phyloP scores from a whole-genome alignment of 2,329 filamentous ascomycete species.

The Fulvia fulva region DNA sequence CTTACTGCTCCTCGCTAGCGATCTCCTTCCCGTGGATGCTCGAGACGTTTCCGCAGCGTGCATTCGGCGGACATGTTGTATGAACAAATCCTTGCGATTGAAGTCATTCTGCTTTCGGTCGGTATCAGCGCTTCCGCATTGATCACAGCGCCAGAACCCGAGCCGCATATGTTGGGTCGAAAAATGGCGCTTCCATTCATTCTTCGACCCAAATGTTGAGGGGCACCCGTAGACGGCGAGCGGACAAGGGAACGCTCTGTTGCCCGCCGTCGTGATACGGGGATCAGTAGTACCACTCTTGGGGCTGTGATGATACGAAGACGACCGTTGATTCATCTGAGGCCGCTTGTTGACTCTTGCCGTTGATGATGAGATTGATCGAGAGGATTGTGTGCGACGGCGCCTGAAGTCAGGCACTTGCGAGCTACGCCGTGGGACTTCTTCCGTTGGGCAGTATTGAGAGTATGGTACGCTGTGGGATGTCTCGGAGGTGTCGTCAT shows the following conservation, averaged over 20 bases:
- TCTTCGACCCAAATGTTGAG: slow-evolving; percentile 73
- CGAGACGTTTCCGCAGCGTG: slow-evolving; percentile 53
- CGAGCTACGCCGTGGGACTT: background rate
- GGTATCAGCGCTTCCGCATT: slow-evolving; percentile 45
- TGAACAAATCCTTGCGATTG: slow-evolving; percentile 89
- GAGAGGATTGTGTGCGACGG: slow-evolving; percentile 14
- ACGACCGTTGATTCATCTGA: slow-evolving; percentile 7
- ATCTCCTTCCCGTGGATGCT: slow-evolving; percentile 39
- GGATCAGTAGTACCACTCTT: background rate
- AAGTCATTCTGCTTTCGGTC: slow-evolving; percentile 57
- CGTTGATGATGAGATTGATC: slow-evolving; percentile 2
- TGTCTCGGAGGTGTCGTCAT: slow-evolving; percentile 4
- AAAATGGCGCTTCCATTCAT: slow-evolving; percentile 93
- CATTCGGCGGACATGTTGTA: slow-evolving; percentile 83
- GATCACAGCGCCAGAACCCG: slow-evolving; percentile 70
- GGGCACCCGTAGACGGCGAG: slow-evolving; percentile 73
- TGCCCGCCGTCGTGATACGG: background rate
- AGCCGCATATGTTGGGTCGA: slow-evolving; percentile 72
- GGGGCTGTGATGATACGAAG: slow-evolving; percentile 6
- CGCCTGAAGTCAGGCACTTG: slow-evolving; percentile 16
- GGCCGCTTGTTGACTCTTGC: slow-evolving; percentile 18
- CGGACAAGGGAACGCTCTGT: slow-evolving; percentile 65
- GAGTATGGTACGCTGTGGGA: slow-evolving; percentile 6
- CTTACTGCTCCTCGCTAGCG: background rate
- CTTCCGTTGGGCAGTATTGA: background rate